Base-by-base conservation (phyloP, 2,329 filamentous ascomycete genomes). In the Pseudocercospora musae region DNA sequence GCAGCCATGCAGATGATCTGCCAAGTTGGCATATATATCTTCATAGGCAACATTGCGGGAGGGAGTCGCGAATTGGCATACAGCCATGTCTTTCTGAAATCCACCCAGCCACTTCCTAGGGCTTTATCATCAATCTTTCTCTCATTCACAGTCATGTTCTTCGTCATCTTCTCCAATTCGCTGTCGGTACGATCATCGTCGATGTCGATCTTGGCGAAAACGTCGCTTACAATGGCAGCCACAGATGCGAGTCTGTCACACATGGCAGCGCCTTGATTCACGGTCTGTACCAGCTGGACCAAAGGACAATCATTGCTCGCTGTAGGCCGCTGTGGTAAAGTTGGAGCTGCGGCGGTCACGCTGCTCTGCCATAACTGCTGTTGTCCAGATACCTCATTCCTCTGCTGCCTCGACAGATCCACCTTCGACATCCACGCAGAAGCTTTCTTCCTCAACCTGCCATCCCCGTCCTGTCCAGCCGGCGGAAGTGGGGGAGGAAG, bases 41-140 rank as follows among this genome's bases (percentile, higher is more conserved):
- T 86, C 53, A 95, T 81, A 0, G 86, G 84, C 0, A 87, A 85
- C 1, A 96, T 79, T 63, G 89, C 79, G 37, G 82, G 78, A 0
- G 91, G 89, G 4, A 96, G 78, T 60, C 84, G 86, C 1, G 91
- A 90, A 73, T 96, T 96, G 50, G 85, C 82, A 73, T 96, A 96
- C 1, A 87, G 77, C 70, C 92, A 88, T 13, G 91, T 89, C 74
- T 95, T 96, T 25, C 62, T 63, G 60, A 72, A 72, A 60, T 73
- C 71, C 42, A 72, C 62, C n/a, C 72, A 21, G 33, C 60, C 42
- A 46, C 55, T 56, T 40, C 40, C 52, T 6, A 27, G 44, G 5
- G 49, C 27, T n/a, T 27, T 21, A 9, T 46, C 23, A 13, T 42
- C 44, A n/a, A 53, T 20, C 37, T 54, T 40, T 13, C 11, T 13